A percentile compares a stretch with the other conserved stretches of the same genome.
Evolutionary conservation across 208 protist species (phyloP).

Genomic region (Vickermania ingenoplastis): DNA sequence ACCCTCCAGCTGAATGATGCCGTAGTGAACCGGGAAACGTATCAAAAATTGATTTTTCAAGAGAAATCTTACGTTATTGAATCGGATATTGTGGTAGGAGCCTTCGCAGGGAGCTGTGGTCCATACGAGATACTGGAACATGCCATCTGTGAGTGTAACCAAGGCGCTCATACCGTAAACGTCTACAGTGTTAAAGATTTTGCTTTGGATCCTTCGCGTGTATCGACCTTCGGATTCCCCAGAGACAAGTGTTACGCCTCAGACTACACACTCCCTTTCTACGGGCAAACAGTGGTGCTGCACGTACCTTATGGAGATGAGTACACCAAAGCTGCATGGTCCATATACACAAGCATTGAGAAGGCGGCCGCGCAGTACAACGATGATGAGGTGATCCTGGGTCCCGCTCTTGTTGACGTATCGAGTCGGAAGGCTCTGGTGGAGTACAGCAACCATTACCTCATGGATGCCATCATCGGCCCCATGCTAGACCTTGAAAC

Average conservation of each 20-base stretch:
- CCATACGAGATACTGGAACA: background rate
- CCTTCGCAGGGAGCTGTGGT: background rate
- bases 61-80: background rate
- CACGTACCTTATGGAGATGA: no score
- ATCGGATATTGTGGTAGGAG: background rate
- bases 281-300: background rate
- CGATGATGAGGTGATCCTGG: no score
- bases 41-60: background rate
- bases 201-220: no score
- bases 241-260: background rate
- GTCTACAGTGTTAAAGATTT: background rate
- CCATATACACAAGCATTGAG: no score
- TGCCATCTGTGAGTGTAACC: background rate
- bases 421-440: no score
- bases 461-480: no score
- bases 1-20: background rate
- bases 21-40: background rate
- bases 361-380: no score
- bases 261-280: background rate
- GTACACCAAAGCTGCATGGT: no score
- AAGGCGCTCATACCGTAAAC: background rate
- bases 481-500: no score
- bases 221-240: background rate
- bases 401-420: no score
- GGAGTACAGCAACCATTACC: no score